These are phyloP conservation scores for Simplicillium sp. DNA, from an alignment of 2,329 filamentous ascomycete genomes.

Conservation along the genomic window DNA sequence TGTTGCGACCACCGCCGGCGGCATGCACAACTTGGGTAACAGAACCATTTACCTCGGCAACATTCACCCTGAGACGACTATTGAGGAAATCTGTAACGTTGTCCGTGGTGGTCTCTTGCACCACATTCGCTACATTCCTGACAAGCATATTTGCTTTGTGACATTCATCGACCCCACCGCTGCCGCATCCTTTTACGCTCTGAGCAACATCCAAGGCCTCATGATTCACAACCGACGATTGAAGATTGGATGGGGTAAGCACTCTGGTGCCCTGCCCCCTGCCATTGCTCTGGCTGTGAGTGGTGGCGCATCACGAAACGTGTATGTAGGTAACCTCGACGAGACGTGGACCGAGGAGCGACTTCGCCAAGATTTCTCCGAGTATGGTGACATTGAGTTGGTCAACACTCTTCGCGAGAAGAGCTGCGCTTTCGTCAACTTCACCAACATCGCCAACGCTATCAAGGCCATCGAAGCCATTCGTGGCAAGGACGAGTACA, in stretches of 20 bases:
- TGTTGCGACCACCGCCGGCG: constrained; percentile 91
- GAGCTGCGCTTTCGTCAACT: constrained; percentile 99
- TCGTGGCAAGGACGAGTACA: constrained; percentile 90
- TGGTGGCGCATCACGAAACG: constrained; percentile 93
- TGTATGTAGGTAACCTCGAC: constrained; percentile 95
- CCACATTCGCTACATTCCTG: constrained; percentile 97
- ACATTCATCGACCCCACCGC: constrained; percentile 99
- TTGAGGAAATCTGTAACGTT: constrained; percentile 99
- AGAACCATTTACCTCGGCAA: constrained; percentile 96
- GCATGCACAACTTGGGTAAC: constrained; percentile 95
- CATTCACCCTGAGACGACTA: constrained; percentile 97
- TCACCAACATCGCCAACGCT: constrained; percentile 98
- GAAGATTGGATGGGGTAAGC: constrained; percentile 99
- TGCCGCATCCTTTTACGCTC: constrained; percentile 91
- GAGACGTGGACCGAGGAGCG: constrained; percentile 97
- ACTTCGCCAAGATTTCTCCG: constrained; percentile 89
- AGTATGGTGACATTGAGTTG: constrained; percentile 95
- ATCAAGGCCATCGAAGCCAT: constrained; percentile 99
- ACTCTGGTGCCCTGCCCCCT: constrained; percentile 89
- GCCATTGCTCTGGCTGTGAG: constrained; percentile 94
- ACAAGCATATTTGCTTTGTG: constrained; percentile 99
- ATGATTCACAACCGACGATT: constrained; percentile 98
- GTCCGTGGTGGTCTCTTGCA: constrained; percentile 91
- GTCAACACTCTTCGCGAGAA: constrained; percentile 96
- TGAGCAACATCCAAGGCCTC: constrained; percentile 93